phyloP scores from a whole-genome alignment of 306 rosid species.

The Castanopsis chinensis region DNA sequence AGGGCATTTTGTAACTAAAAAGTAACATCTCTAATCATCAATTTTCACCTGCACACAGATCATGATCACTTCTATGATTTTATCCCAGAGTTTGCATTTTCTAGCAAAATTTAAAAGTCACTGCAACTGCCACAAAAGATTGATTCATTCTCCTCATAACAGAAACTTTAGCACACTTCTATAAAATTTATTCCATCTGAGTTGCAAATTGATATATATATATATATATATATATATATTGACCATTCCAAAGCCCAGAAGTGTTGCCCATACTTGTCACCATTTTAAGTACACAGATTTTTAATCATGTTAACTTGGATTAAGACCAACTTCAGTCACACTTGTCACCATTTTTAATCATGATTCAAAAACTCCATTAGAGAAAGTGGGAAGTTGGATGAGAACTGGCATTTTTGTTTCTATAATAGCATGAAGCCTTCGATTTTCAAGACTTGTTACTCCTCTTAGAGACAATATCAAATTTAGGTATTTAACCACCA shows the following conservation, averaged over 20 bases:
- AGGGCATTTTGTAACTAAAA: background rate
- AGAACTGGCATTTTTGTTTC: background rate
- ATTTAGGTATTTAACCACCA: background rate
- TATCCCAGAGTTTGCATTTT: too few relatives aligned
- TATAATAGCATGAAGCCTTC: too few relatives aligned
- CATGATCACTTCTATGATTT: too few relatives aligned
- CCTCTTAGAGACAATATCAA: background rate
- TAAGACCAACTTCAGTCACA: background rate
- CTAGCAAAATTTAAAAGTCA: background rate
- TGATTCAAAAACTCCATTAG: background rate
- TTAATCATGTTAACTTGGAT: background rate
- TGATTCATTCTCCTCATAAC: background rate
- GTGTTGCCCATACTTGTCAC: background rate
- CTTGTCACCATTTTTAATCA: background rate
- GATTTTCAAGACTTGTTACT: background rate
- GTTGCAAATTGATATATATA: background rate
- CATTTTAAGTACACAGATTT: background rate
- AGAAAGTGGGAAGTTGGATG: background rate
- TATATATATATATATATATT: background rate
- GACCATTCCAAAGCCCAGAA: background rate
- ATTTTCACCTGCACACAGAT: background rate
- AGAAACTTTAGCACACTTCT: background rate
- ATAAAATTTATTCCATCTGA: background rate
- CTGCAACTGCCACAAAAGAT: background rate
- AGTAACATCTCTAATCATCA: background rate